Conservation (phyloP, 2,329 filamentous ascomycete species). For the Epichloe sp. region DNA sequence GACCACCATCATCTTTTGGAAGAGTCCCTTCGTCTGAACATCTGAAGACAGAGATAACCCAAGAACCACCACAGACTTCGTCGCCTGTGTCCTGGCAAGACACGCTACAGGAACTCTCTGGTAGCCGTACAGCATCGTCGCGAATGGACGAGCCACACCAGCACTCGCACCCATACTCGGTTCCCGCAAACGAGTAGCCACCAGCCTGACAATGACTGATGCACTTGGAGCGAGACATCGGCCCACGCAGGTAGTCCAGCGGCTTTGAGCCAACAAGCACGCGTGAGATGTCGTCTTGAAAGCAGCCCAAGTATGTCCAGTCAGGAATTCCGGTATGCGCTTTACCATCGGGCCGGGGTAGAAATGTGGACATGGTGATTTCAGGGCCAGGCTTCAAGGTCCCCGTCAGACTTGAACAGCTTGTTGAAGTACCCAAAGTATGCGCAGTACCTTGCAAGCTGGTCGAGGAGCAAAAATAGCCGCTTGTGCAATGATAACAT, state of each 20-base stretch:
- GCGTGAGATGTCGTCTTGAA: constrained; percentile 15
- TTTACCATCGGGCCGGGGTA: not conserved
- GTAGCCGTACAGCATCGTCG: constrained; percentile 12
- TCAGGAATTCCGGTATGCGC: constrained; percentile 1
- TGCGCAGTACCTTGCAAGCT: not conserved
- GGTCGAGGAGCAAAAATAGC: constrained; percentile 14
- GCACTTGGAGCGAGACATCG: constrained; percentile 37
- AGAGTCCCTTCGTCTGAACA: not conserved
- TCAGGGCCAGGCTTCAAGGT: not conserved
- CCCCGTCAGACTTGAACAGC: not conserved
- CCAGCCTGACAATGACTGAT: constrained; percentile 30
- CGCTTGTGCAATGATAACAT: constrained; percentile 18
- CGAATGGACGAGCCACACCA: constrained; percentile 30
- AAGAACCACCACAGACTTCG: constrained; percentile 14
- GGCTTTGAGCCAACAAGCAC: constrained; percentile 12
- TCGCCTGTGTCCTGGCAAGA: constrained; percentile 9
- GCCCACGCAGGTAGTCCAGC: constrained; percentile 13
- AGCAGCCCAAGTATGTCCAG: constrained; percentile 20
- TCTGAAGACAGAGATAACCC: constrained; percentile 13
- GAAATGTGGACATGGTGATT: not conserved
- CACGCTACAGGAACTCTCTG: constrained; percentile 13
- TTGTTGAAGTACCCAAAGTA: not conserved
- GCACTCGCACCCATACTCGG: constrained; percentile 37
- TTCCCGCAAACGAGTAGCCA: constrained; percentile 31
- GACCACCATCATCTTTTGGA: not conserved